phyloP scores from a whole-genome alignment of 352 stramenopile genomes.

The Pythium rishiriense region DNA sequence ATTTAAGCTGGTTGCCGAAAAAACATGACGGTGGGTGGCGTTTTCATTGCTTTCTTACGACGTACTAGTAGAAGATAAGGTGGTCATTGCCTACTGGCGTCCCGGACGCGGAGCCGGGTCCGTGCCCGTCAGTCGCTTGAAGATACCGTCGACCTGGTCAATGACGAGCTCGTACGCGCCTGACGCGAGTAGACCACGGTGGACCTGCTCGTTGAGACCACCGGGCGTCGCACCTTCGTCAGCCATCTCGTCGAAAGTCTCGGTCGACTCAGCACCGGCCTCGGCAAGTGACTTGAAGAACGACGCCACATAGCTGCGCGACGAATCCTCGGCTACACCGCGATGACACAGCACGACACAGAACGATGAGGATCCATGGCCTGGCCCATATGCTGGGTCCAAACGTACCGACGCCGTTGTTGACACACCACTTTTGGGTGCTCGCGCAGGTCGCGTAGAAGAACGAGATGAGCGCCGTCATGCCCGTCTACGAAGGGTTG shows the following conservation, averaged over 20 bases:
- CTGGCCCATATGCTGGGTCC: no score
- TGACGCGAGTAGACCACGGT: conserved; percentile 60
- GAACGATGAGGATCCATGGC: no score
- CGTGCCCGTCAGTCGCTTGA: conserved; percentile 70
- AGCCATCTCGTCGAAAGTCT: conserved; percentile 83
- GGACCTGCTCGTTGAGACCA: conserved; percentile 85
- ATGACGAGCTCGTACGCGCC: conserved; percentile 80
- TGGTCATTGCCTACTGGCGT: conserved; percentile 21
- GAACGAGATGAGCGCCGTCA: conserved; percentile 85
- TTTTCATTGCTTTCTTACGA: not conserved
- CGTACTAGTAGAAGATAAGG: not conserved
- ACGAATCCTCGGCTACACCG: conserved; percentile 52
- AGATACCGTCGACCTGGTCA: conserved; percentile 82
- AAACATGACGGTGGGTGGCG: not conserved
- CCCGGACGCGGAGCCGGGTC: conserved; percentile 60
- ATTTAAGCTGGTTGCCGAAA: conserved; percentile 18
- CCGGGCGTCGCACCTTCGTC: conserved; percentile 79
- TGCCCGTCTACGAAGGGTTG: conserved; percentile 64
- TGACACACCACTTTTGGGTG: conserved; percentile 84
- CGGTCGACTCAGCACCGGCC: conserved; percentile 65
- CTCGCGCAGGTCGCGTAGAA: conserved; percentile 86
- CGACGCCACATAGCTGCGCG: conserved; percentile 77
- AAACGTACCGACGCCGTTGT: conserved; percentile 79
- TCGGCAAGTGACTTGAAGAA: conserved; percentile 85
- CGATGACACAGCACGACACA: not conserved